Evolutionary conservation across 2,329 filamentous ascomycete genomes (phyloP).

Genomic region (Furcasterigmium furcatum): DNA sequence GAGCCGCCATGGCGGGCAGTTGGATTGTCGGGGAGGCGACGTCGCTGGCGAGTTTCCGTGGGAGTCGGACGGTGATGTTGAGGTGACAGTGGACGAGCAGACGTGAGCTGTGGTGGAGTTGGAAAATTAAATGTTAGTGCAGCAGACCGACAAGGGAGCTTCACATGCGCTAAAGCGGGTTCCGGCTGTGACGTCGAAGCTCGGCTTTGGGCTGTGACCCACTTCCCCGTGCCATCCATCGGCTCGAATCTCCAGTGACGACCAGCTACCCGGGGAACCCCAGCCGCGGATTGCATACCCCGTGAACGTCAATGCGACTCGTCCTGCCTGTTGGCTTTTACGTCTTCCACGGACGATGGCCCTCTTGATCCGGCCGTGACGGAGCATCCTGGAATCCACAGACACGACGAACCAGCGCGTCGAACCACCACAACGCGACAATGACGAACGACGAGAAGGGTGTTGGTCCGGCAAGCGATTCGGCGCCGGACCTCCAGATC

Average conservation of each 20-base stretch:
- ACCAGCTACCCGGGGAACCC: neutral
- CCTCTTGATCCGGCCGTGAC: neutral
- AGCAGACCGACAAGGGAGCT: neutral
- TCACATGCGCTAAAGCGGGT: slow-evolving; percentile 1
- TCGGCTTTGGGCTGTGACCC: neutral
- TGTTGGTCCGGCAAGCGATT: slow-evolving; percentile 33
- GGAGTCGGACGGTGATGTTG: neutral
- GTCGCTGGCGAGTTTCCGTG: too few species aligned
- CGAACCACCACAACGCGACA: neutral
- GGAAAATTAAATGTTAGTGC: slow-evolving; percentile 16
- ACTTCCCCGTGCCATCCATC: neutral
- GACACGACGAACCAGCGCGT: neutral
- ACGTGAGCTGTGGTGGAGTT: neutral
- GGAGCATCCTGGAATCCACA: neutral
- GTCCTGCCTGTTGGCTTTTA: neutral
- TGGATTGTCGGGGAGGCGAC: neutral
- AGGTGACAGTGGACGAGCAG: too few species aligned
- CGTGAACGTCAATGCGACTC: neutral
- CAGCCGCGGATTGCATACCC: neutral
- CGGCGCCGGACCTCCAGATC: slow-evolving; percentile 75
- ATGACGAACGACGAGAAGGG: slow-evolving; percentile 19
- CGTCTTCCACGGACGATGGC: neutral
- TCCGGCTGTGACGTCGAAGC: neutral
- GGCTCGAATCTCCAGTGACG: neutral
- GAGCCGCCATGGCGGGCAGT: slow-evolving; percentile 24